Evolutionary conservation across 352 stramenopile genomes (phyloP).

Genomic region (Aphanomyces invadans): DNA sequence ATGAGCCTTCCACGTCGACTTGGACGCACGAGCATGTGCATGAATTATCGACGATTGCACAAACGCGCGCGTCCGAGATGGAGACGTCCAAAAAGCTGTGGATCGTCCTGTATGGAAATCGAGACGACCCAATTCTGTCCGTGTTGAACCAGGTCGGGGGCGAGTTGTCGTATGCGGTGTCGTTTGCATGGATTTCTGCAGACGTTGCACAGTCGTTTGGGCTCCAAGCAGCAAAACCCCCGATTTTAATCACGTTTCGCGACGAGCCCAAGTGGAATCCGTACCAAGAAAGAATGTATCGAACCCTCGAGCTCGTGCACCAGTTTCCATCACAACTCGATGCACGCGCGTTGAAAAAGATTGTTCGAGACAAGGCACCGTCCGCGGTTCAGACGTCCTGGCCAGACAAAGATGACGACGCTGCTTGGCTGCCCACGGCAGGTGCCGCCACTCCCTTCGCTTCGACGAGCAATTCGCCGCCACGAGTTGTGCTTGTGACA

Average conservation of each 20-base stretch:
- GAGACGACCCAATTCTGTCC: conserved; percentile 4
- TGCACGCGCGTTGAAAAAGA: conserved; percentile 45
- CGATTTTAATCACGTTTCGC: conserved; percentile 51
- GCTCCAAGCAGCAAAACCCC: conserved; percentile 28
- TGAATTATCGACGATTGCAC: background rate
- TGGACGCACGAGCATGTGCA: conserved; percentile 7
- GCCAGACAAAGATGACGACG: conserved; percentile 14
- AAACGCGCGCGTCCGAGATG: conserved; percentile 9
- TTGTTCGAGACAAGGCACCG: conserved; percentile 53
- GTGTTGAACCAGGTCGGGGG: conserved; percentile 9
- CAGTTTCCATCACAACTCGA: conserved; percentile 34
- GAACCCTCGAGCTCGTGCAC: conserved; percentile 35
- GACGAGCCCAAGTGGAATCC: conserved; percentile 60
- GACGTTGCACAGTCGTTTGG: conserved; percentile 12
- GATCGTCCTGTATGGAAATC: background rate
- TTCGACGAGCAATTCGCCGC: conserved; percentile 26
- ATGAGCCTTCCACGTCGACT: background rate
- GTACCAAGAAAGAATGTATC: conserved; percentile 60
- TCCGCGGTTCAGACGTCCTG: conserved; percentile 41
- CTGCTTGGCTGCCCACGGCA: conserved; percentile 22
- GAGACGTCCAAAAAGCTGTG: conserved; percentile 12
- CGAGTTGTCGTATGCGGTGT: conserved; percentile 9
- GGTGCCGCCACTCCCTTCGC: background rate
- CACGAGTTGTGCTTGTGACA: conserved; percentile 42
- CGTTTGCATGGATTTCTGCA: conserved; percentile 13